phyloP scores from a whole-genome alignment of 352 stramenopile species.

The Phytophthora fragariae region DNA sequence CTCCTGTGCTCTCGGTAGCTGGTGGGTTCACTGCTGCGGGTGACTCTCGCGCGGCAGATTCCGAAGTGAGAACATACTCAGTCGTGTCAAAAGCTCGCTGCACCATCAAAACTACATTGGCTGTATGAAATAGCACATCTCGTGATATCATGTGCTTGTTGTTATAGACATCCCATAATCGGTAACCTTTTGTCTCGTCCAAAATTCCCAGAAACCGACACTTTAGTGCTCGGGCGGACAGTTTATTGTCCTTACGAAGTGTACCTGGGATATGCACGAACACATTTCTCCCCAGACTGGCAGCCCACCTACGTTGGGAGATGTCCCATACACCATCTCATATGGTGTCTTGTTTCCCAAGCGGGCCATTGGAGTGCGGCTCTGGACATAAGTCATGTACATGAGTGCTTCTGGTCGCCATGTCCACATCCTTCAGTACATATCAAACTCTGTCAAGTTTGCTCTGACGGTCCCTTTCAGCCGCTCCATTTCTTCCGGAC shows the following conservation, averaged over 20 bases:
- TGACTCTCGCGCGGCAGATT: slow-evolving; percentile 5
- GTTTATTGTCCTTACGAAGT: no score
- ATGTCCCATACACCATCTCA: no score
- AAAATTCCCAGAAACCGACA: slow-evolving; percentile 11
- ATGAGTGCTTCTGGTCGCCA: background rate
- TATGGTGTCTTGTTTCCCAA: no score
- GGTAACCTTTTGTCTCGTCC: slow-evolving; percentile 12
- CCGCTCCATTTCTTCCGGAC: background rate
- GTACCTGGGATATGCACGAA: no score
- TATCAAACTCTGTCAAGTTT: no score
- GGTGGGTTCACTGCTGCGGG: background rate
- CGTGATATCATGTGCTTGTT: slow-evolving; percentile 12
- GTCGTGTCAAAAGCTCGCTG: background rate
- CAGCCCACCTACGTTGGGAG: no score
- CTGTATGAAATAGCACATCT: slow-evolving; percentile 20
- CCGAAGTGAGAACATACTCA: background rate
- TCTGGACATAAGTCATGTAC: no score
- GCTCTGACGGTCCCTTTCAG: background rate
- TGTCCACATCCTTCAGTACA: background rate
- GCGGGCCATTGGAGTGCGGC: no score
- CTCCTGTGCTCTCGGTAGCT: background rate
- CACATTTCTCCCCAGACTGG: no score
- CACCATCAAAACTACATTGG: slow-evolving; percentile 9
- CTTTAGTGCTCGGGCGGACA: background rate
- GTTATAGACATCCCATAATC: slow-evolving; percentile 13